Conservation (phyloP, 805 yeast genomes). For the Candida manassasensis region DNA sequence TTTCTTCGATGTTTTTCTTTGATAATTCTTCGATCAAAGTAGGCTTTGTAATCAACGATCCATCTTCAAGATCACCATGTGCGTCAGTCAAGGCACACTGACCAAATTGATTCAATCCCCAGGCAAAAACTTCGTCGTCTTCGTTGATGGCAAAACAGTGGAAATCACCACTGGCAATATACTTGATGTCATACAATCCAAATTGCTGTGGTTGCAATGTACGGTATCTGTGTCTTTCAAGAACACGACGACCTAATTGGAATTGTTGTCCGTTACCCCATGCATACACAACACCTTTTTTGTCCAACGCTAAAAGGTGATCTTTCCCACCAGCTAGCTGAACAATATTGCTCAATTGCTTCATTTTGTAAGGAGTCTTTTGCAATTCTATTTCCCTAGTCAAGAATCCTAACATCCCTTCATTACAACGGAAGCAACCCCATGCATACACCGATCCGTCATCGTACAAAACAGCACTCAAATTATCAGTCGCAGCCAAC, state of each 20-base stretch:
- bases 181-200: constrained; percentile 73
- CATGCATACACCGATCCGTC: constrained; percentile 92
- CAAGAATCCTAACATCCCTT: constrained; percentile 83
- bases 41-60: constrained; percentile 74
- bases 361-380: constrained; percentile 58
- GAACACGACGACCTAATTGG: constrained; percentile 83
- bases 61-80: constrained; percentile 74
- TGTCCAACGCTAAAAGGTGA: constrained; percentile 79
- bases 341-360: constrained; percentile 60
- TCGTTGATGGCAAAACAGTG: constrained; percentile 89
- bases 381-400: constrained; percentile 58
- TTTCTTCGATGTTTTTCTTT: constrained; percentile 49
- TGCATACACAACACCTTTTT: constrained; percentile 81
- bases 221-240: constrained; percentile 71
- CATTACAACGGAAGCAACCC: constrained; percentile 95
- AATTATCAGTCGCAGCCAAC: constrained; percentile 86
- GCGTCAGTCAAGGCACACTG: constrained; percentile 75
- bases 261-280: constrained; percentile 97
- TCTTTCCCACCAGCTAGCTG: constrained; percentile 92
- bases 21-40: constrained; percentile 64
- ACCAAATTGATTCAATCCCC: constrained; percentile 98
- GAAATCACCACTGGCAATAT: constrained; percentile 89
- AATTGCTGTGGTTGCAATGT: constrained; percentile 78
- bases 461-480: constrained; percentile 73
- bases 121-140: constrained; percentile 66